These are phyloP conservation scores for Trypanosoma melophagium DNA, from an alignment of 208 protist species.

Conservation along the genomic window DNA sequence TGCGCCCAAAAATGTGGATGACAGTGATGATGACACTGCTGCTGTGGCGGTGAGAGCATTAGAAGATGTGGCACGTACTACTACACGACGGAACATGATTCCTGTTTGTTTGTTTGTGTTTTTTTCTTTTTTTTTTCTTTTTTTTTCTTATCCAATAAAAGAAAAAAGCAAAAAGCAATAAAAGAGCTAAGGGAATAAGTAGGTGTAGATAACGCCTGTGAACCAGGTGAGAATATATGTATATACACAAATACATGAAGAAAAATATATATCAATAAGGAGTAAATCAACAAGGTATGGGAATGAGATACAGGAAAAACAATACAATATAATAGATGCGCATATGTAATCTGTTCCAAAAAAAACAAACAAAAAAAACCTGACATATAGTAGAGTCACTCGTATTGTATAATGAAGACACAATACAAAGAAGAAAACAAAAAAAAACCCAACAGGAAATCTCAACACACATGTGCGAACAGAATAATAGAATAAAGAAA, in stretches of 20 bases:
- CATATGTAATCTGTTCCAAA: too few species aligned
- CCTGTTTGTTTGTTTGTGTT: not conserved
- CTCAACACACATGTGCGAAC: too few species aligned
- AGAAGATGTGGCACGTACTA: constrained; percentile 16
- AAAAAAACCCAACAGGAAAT: too few species aligned
- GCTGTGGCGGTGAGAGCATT: not conserved
- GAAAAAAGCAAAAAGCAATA: constrained; percentile 6
- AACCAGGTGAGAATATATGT: not conserved
- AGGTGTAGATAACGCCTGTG: not conserved
- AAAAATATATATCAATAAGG: not conserved
- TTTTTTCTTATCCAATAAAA: not conserved
- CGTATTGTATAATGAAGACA: too few species aligned
- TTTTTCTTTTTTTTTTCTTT: too few species aligned
- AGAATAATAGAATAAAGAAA: too few species aligned
- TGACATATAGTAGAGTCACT: too few species aligned
- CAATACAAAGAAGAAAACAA: not conserved
- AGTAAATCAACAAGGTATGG: not conserved
- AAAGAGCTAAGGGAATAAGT: not conserved
- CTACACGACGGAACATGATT: constrained; percentile 60
- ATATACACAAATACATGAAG: not conserved
- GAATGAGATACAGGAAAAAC: not conserved
- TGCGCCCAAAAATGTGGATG: too few species aligned
- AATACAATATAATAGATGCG: too few species aligned
- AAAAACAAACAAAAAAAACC: too few species aligned
- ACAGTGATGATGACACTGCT: constrained; percentile 8